Evolutionary conservation across 352 stramenopile species (phyloP).

Genomic region (Phytophthora tubulina): DNA sequence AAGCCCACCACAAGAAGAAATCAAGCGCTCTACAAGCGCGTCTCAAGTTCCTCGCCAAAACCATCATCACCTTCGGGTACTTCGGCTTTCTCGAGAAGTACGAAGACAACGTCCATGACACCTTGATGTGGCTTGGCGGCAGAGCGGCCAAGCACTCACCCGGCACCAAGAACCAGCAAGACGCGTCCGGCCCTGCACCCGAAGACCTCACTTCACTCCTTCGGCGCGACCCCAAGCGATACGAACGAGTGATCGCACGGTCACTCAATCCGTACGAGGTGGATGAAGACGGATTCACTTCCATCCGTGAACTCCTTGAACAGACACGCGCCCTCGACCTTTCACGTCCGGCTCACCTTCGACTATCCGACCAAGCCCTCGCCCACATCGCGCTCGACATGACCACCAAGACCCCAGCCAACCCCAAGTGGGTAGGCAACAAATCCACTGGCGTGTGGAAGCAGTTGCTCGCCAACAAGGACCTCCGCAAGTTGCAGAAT

Average conservation of each 20-base stretch:
- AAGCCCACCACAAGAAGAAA: neutral
- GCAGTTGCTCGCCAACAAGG: too few species aligned
- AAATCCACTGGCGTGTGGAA: too few species aligned
- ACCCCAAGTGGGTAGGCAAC: too few species aligned
- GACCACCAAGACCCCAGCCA: neutral
- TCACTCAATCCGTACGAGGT: neutral
- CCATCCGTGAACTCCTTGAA: neutral
- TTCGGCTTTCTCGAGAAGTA: neutral
- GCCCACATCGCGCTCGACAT: neutral
- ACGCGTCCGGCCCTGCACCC: neutral
- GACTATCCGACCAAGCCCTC: neutral
- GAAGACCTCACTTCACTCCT: neutral
- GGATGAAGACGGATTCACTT: neutral
- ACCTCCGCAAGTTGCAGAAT: neutral
- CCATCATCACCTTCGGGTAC: neutral
- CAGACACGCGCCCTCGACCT: neutral
- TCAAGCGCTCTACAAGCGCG: neutral
- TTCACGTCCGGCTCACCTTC: neutral
- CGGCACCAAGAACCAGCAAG: neutral
- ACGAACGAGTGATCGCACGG: neutral
- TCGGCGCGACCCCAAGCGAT: neutral
- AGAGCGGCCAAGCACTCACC: neutral
- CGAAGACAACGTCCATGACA: neutral
- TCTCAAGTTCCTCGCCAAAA: neutral
- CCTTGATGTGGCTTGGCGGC: neutral